A percentile compares a stretch with the other conserved stretches of the same genome.
Evolutionary conservation across 2,329 filamentous ascomycete species (phyloP).

Genomic region (Ophiostoma sp.): DNA sequence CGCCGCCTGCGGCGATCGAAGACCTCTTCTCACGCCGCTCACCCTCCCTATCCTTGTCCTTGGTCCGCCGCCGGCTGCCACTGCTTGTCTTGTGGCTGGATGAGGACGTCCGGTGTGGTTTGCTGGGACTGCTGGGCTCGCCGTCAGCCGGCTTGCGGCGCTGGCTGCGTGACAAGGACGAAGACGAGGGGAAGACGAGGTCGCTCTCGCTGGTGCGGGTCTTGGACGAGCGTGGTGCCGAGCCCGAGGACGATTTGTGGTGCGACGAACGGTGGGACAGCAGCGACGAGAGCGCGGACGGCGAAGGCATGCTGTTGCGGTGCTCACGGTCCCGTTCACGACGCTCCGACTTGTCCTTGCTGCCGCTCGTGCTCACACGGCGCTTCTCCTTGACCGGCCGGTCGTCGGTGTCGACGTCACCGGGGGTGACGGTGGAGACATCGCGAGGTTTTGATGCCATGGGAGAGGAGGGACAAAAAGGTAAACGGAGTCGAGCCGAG

Average conservation of each 20-base stretch:
- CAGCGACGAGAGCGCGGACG: slow-evolving; percentile 26
- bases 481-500: background rate
- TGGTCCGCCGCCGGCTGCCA: slow-evolving; percentile 12
- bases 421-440: slow-evolving; percentile 13
- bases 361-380: slow-evolving; percentile 21
- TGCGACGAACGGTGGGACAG: slow-evolving; percentile 21
- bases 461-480: background rate
- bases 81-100: slow-evolving; percentile 18
- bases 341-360: slow-evolving; percentile 21
- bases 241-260: slow-evolving; percentile 21
- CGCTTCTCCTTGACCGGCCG: slow-evolving; percentile 22
- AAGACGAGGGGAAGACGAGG: slow-evolving; percentile 20
- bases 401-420: slow-evolving; percentile 21
- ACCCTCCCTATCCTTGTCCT: slow-evolving; percentile 17
- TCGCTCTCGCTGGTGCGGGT: slow-evolving; percentile 28
- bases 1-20: background rate
- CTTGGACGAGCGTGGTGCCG: slow-evolving; percentile 19
- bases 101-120: slow-evolving; percentile 17
- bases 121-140: slow-evolving; percentile 1
- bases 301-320: slow-evolving; percentile 19
- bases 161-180: slow-evolving; percentile 20
- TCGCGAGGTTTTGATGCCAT: slow-evolving; percentile 25
- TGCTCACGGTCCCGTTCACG: slow-evolving; percentile 12
- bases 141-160: slow-evolving; percentile 12
- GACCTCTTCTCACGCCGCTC: slow-evolving; percentile 20